Base-by-base conservation (phyloP, 805 yeast species). In the Pichia ethanolica region DNA sequence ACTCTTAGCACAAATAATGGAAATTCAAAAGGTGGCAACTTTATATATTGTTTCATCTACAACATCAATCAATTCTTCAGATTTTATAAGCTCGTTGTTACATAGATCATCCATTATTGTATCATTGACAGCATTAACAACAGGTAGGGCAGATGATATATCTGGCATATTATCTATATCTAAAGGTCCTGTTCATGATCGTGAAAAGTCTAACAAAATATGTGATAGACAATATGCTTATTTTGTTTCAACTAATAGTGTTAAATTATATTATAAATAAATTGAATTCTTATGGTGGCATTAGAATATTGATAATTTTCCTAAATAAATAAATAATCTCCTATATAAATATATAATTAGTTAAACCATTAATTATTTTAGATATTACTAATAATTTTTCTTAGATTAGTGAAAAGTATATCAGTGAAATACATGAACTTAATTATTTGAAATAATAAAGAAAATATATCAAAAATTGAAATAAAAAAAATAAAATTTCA, bases 81-180 rank as follows among this genome's bases (percentile, higher is more conserved):
- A 43, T 36, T 39, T 39, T 4, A 7, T 48, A 11, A 20, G 39
- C 14, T 20, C 47, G 1, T 53, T 80, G 26, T 61, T 75, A 25
- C 80, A 81, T 56, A 72, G 75, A 49, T 70, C 86, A 0, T 70
- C 72, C 34, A 52, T 80, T 39, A 70, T 79, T 38, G 55, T 88
- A n/a, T 70, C 74, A 25, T 60, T 88, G 35, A 75, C 78, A 57
- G 89, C 95, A 1, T 67, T 89, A 51, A 71, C 77, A 4, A 87
- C 96, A 0, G 96, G 96, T 0, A 72, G 88, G 56, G 95, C 96
- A 0, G 78, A 77, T 42, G 96, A 89, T 61, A 77, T 86, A 3
- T 83, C 95, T 0, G 96, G 96, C 1, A 72, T 82, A 5, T 60
- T 89, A 39, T 71, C 77, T 0, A 72, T 89, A 0, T 65, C 82